These are phyloP conservation scores for Backusella sp. DNA, from an alignment of 192 early-diverging fungal species.

Conservation along the genomic window DNA sequence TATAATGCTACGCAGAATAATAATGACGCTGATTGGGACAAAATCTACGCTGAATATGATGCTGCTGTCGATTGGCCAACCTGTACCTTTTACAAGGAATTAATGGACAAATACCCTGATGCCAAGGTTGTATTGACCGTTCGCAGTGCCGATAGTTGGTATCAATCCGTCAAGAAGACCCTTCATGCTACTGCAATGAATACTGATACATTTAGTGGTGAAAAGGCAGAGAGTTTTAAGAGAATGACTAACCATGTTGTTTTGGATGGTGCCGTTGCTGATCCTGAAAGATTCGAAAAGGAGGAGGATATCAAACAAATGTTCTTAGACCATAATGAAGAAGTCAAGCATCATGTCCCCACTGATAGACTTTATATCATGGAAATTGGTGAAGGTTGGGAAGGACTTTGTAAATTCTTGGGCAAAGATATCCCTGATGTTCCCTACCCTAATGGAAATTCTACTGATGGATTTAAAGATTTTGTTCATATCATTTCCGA, in stretches of 20 bases:
- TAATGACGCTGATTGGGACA: conserved; percentile 16
- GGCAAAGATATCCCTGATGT: conserved; percentile 18
- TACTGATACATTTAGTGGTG: neutral
- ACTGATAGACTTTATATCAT: conserved; percentile 21
- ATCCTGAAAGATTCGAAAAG: neutral
- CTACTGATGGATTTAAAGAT: neutral
- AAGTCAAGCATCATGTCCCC: conserved; percentile 18
- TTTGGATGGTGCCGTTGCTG: neutral
- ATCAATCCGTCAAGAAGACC: conserved; percentile 8
- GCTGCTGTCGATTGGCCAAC: too few relatives aligned
- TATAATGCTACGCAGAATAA: neutral
- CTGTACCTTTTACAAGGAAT: too few relatives aligned
- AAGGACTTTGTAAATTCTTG: conserved; percentile 26
- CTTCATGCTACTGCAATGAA: neutral
- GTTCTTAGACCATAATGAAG: conserved; percentile 17
- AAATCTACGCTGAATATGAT: neutral
- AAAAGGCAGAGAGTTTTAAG: neutral
- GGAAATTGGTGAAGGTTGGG: conserved; percentile 31
- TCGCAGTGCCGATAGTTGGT: conserved; percentile 20
- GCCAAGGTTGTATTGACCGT: conserved; percentile 17
- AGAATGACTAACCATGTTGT: neutral
- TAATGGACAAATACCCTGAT: too few relatives aligned
- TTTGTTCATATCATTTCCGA: neutral
- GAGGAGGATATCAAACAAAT: neutral
- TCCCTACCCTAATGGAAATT: conserved; percentile 18